Conservation (phyloP, 495 filamentous ascomycete species). For the Pyrenula massariospora region DNA sequence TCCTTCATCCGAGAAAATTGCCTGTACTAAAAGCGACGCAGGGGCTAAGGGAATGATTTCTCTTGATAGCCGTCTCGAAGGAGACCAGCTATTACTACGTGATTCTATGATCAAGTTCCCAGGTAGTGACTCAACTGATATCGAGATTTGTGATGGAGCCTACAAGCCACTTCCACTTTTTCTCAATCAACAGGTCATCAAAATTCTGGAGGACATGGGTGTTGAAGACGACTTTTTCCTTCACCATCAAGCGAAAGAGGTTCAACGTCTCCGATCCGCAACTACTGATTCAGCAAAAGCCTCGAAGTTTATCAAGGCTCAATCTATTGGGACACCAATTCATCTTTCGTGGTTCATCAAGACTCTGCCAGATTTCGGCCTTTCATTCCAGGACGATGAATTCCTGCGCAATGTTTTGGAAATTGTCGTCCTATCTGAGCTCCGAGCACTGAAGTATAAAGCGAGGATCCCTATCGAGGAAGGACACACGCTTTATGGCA, state of each 20-base stretch:
- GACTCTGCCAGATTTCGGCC: constrained; percentile 31
- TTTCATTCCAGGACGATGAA: constrained; percentile 50
- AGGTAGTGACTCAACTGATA: constrained; percentile 32
- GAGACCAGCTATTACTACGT: constrained; percentile 44
- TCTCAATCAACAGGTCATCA: constrained; percentile 68
- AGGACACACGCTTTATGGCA: constrained; percentile 63
- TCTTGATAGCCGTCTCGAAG: constrained; percentile 45
- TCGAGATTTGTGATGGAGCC: constrained; percentile 67
- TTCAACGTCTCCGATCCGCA: constrained; percentile 43
- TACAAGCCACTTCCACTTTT: constrained; percentile 53
- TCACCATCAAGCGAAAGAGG: constrained; percentile 41
- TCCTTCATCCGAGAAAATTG: not conserved
- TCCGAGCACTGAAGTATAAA: constrained; percentile 64
- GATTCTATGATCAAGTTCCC: constrained; percentile 72
- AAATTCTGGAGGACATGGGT: constrained; percentile 66
- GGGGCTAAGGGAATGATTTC: constrained; percentile 65
- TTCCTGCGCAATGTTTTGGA: constrained; percentile 58
- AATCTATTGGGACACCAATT: constrained; percentile 40
- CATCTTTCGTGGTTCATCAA: constrained; percentile 47
- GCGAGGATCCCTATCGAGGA: constrained; percentile 56
- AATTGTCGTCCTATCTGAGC: constrained; percentile 46
- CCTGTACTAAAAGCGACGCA: constrained; percentile 4
- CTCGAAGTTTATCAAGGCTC: constrained; percentile 44
- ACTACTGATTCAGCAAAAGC: constrained; percentile 43
- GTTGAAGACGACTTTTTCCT: constrained; percentile 46